Evolutionary conservation across 2,329 filamentous ascomycete species (phyloP).

Genomic region (Aspergillus sp.): DNA sequence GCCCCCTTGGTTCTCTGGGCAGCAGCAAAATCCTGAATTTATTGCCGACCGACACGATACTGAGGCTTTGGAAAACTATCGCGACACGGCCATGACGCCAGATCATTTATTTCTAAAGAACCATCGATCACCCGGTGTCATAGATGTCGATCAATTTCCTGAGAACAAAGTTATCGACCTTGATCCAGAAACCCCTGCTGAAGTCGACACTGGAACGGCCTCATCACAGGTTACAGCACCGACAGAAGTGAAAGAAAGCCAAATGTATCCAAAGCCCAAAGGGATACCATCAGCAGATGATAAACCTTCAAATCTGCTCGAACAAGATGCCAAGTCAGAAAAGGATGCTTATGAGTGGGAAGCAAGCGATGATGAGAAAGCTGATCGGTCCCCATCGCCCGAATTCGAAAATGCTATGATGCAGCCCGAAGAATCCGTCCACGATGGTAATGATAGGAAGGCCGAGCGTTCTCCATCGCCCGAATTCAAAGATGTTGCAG

Average conservation of each 20-base stretch:
- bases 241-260: background rate
- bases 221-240: background rate
- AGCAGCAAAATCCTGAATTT: constrained; percentile 31
- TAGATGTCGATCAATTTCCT: constrained; percentile 39
- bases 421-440: background rate
- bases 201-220: background rate
- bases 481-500: constrained; percentile 22
- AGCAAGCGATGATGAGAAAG: background rate
- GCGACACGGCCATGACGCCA: constrained; percentile 18
- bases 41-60: constrained; percentile 27
- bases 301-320: constrained; percentile 1
- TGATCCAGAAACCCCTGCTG: constrained; percentile 23
- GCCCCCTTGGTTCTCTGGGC: constrained; percentile 49
- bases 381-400: background rate
- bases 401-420: background rate
- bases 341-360: constrained; percentile 17
- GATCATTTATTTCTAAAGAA: constrained; percentile 30
- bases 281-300: background rate
- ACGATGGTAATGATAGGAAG: background rate
- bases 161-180: constrained; percentile 32
- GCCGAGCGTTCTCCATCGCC: constrained; percentile 35
- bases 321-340: constrained; percentile 20
- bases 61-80: constrained; percentile 24
- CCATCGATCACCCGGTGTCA: constrained; percentile 36
- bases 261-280: background rate